phyloP scores from a whole-genome alignment of 306 rosid species.

The Quercus wislizeni region DNA sequence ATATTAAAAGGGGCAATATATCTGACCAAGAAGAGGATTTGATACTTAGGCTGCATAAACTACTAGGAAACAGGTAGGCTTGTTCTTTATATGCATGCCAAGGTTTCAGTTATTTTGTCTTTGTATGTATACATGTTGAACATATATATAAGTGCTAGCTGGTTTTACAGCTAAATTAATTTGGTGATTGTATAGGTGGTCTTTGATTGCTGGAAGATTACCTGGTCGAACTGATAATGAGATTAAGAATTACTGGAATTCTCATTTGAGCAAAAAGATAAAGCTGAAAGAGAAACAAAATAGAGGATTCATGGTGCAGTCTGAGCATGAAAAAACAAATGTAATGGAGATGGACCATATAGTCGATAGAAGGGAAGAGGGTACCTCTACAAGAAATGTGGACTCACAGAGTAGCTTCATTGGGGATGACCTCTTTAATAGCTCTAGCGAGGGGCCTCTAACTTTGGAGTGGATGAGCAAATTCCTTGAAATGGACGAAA shows the following conservation, averaged over 20 bases:
- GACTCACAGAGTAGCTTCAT: neutral
- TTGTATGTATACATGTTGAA: neutral
- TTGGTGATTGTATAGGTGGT: conserved; percentile 24
- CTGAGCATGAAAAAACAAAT: neutral
- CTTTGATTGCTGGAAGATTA: conserved; percentile 40
- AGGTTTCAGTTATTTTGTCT: neutral
- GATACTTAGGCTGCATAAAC: conserved; percentile 61
- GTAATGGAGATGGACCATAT: neutral
- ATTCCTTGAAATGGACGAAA: conserved; percentile 42
- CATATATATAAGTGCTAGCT: neutral
- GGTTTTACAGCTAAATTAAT: neutral
- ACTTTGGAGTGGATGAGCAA: conserved; percentile 35
- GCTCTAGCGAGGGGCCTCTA: conserved; percentile 14
- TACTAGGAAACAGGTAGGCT: conserved; percentile 56
- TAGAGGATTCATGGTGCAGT: conserved; percentile 2
- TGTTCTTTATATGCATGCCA: neutral
- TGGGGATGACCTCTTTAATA: conserved; percentile 4
- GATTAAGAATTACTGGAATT: conserved; percentile 46
- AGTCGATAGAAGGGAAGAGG: conserved; percentile 1
- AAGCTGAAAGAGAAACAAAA: conserved; percentile 25
- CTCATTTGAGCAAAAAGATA: conserved; percentile 42
- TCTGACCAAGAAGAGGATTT: conserved; percentile 69
- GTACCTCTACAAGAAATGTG: neutral
- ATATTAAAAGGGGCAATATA: conserved; percentile 63
- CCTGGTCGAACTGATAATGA: conserved; percentile 48